These are phyloP conservation scores for Pleurotus tuoliensis DNA, from an alignment of 768 basidiomycete genomes.

Conservation along the genomic window DNA sequence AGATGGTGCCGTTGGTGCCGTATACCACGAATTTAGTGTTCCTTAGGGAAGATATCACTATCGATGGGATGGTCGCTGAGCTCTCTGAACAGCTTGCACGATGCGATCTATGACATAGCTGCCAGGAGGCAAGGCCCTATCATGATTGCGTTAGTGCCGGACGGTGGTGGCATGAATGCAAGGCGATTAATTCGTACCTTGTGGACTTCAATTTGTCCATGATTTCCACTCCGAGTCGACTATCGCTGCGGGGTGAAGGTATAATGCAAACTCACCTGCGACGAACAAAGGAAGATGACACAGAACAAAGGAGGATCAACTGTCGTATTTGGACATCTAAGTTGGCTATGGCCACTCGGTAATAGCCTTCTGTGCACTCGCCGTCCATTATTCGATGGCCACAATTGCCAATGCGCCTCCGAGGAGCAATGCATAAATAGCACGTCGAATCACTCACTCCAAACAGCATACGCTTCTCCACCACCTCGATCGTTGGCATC, in stretches of 20 bases:
- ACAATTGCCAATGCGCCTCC: background rate
- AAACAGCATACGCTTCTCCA: background rate
- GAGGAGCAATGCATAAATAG: constrained; percentile 5
- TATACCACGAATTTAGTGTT: background rate
- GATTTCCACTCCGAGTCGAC: no score
- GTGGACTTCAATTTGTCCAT: no score
- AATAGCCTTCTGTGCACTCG: background rate
- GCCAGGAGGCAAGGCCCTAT: no score
- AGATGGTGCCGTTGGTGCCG: background rate
- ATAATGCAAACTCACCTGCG: background rate
- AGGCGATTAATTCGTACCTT: no score
- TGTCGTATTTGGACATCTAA: background rate
- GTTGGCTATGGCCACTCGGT: background rate
- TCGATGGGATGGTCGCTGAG: background rate
- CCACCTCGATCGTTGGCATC: background rate
- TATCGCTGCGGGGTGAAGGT: background rate
- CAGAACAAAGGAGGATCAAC: background rate
- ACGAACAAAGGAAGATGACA: constrained; percentile 1
- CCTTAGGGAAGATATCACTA: background rate
- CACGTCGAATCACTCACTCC: background rate
- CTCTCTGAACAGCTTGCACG: background rate
- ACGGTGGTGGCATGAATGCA: background rate
- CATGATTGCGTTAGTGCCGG: background rate
- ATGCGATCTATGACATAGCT: constrained; percentile 4
- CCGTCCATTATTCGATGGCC: background rate